Evolutionary conservation across 331 rosid genomes (phyloP), one percentile per base, ranked within the genome.

Genomic region (Rhamnella rubrinervis): DNA sequence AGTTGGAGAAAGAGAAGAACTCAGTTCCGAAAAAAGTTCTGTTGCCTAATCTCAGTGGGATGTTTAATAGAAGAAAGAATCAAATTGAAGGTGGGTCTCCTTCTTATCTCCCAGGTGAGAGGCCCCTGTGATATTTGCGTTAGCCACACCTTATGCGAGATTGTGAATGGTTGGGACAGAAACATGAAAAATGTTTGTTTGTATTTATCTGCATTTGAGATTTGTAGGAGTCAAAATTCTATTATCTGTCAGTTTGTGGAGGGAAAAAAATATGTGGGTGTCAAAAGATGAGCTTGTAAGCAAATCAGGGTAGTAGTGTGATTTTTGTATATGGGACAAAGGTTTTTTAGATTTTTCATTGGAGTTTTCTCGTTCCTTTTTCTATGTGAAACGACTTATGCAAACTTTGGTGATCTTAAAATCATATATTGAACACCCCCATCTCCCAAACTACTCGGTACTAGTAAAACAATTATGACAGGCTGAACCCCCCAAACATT

Each of bases 51-150:
- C 78, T 95, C 3, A 81, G 88, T 11, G 89, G 96, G 71, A 84
- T 95, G 63, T 95, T 95, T 65, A 83, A 84, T 61, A 68, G 96
- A 78, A 89, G 80, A 79, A 95, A 84, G 86, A 95, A 85, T 70
- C 91, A 89, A 84, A 65, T 91, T 20, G 93, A 91, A 65, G 96
- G 92, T 26, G 81, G 81, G 39, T 86, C 90, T 28, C 96, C 97
- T 23, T 90, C 98, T 37, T 91, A 85, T 80, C 89, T 91, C 39
- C 98, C 97, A 3, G 98, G 98, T 23, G 97, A 91, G 73, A 84
- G 72, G 25, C 81, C 83, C 65, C 65, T 78, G 68, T 93, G 92
- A 93, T 63, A 63, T 77, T 50, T 78, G 68, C 61, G 18, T 80
- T 18, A 18, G 2, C 68, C 75, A 12, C 28, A 35, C 39, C 65